Evolutionary conservation across 176 grass and related monocot species (phyloP).

Genomic region (Eleusine indica): DNA sequence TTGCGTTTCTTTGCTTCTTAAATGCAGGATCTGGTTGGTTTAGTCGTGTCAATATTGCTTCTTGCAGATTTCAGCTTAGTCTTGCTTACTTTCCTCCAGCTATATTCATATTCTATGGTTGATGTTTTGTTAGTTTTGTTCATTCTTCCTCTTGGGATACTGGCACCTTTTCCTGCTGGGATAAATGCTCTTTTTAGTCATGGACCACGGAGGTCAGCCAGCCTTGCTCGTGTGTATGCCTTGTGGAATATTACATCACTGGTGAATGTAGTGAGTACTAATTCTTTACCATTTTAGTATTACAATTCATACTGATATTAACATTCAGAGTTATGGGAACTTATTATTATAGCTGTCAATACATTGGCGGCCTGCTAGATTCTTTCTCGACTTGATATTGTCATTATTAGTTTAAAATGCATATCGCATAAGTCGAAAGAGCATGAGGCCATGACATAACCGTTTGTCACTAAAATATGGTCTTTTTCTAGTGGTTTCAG

Average conservation of each 20-base stretch:
- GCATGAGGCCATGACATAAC: neutral
- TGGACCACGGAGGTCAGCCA: slow-evolving; percentile 83
- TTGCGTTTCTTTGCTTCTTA: slow-evolving; percentile 35
- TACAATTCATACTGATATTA: neutral
- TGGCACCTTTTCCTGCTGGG: slow-evolving; percentile 94
- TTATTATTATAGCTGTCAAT: neutral
- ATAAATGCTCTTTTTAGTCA: slow-evolving; percentile 99
- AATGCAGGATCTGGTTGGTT: slow-evolving; percentile 91
- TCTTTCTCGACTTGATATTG: slow-evolving; percentile 13
- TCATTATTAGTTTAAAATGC: neutral
- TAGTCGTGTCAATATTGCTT: slow-evolving; percentile 89
- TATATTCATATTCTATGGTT: slow-evolving; percentile 92
- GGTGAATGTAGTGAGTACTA: slow-evolving; percentile 92
- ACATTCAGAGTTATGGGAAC: slow-evolving; percentile 14
- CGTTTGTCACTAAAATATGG: neutral
- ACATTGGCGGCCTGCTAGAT: neutral
- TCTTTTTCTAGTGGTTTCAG: slow-evolving; percentile 4
- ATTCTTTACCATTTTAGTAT: slow-evolving; percentile 10
- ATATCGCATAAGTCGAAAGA: slow-evolving; percentile 14
- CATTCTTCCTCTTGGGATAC: slow-evolving; percentile 93
- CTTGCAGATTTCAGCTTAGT: slow-evolving; percentile 97
- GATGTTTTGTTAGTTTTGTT: slow-evolving; percentile 91
- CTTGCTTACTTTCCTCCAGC: slow-evolving; percentile 90
- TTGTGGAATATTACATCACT: slow-evolving; percentile 96
- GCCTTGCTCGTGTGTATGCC: slow-evolving; percentile 95